Conservation (phyloP, 495 filamentous ascomycete species). For the Cryomyces antarcticus region DNA sequence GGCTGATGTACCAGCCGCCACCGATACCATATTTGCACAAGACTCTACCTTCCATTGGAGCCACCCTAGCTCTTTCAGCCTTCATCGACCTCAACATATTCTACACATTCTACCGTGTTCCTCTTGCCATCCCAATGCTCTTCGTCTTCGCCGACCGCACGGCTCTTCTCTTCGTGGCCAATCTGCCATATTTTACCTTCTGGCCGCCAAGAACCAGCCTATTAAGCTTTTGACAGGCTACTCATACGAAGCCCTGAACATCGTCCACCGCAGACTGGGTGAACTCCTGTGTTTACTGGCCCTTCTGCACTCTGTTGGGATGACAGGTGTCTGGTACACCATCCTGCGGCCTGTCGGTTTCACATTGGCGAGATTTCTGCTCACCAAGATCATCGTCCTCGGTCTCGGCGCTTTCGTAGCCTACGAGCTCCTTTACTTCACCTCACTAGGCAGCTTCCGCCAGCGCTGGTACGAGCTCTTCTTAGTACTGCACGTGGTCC, state of each 20-base stretch:
- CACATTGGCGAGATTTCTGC: constrained; percentile 20
- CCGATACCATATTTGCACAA: constrained; percentile 34
- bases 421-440: constrained; percentile 31
- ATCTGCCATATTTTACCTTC: constrained; percentile 38
- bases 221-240: constrained; percentile 34
- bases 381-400: constrained; percentile 19
- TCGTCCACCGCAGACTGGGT: constrained; percentile 34
- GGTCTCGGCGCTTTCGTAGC: constrained; percentile 28
- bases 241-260: constrained; percentile 44
- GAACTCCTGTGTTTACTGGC: constrained; percentile 26
- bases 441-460: constrained; percentile 27
- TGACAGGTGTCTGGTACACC: constrained; percentile 27
- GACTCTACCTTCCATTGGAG: constrained; percentile 29
- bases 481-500: constrained; percentile 30
- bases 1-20: constrained; percentile 31
- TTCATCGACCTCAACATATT: constrained; percentile 35
- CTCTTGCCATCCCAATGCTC: constrained; percentile 22
- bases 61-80: constrained; percentile 25
- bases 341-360: constrained; percentile 21
- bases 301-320: constrained; percentile 24
- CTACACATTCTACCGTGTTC: constrained; percentile 29
- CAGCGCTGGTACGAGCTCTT: constrained; percentile 37
- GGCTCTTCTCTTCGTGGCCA: constrained; percentile 32
- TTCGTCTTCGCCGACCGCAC: constrained; percentile 36
- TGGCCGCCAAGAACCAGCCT: constrained; percentile 43